A percentile compares a stretch with the other conserved stretches of the same genome.
Conservation (phyloP, 225 moss, liverwort and hornwort genomes). For the Climacium dendroides region DNA sequence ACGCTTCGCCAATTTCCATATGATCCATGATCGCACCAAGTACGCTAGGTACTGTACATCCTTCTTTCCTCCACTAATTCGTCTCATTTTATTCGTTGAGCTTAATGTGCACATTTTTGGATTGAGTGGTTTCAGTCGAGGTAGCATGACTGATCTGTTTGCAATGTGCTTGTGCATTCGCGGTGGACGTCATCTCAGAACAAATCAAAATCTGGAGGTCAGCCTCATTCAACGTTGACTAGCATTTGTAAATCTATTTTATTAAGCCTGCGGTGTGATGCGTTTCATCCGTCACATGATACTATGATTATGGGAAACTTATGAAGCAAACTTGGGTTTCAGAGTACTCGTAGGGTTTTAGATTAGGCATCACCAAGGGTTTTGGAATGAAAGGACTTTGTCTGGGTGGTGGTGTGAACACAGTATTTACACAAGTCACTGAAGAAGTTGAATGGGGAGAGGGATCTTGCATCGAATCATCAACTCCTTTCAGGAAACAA, state of each 20-base stretch:
- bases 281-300: background rate
- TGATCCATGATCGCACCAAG: slow-evolving; percentile 36
- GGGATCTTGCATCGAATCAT: slow-evolving; percentile 31
- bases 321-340: background rate
- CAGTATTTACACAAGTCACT: slow-evolving; percentile 42
- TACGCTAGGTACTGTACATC: slow-evolving; percentile 14
- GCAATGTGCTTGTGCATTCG: background rate
- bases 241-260: background rate
- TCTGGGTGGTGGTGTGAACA: background rate
- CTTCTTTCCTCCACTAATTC: background rate
- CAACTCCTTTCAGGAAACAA: slow-evolving; percentile 27
- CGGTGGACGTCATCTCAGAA: slow-evolving; percentile 6
- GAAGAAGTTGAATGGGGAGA: slow-evolving; percentile 42
- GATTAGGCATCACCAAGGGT: background rate
- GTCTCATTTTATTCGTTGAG: background rate
- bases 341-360: background rate
- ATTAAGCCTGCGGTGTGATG: background rate
- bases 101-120: background rate
- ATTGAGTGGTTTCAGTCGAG: background rate
- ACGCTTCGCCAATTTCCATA: slow-evolving; percentile 43
- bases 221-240: background rate
- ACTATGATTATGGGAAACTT: background rate
- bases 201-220: slow-evolving; percentile 40
- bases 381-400: background rate
- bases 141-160: background rate